Percentiles rank a stretch among this genome's conserved stretches.
Conservation (phyloP, 2,329 filamentous ascomycete genomes). For the Alternaria tenuissima region DNA sequence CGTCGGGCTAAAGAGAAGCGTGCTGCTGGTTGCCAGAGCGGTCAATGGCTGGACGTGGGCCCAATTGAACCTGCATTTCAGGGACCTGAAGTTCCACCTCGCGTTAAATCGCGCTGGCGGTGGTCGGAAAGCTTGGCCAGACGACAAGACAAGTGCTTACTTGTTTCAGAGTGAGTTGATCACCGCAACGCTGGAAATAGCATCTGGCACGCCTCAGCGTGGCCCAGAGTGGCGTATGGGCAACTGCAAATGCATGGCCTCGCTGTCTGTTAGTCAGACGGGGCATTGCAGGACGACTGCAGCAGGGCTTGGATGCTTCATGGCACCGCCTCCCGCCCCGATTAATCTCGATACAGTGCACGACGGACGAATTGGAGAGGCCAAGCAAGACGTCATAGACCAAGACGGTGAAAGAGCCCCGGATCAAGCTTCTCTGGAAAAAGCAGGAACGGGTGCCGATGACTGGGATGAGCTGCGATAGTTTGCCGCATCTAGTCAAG, state of each 20-base stretch:
- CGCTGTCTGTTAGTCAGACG: background rate
- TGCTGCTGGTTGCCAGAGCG: slow-evolving; percentile 3
- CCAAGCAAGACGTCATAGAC: slow-evolving; percentile 9
- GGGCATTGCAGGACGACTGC: background rate
- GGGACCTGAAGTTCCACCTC: background rate
- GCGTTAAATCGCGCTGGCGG: background rate
- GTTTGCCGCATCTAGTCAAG: slow-evolving; percentile 27
- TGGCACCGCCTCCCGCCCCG: background rate
- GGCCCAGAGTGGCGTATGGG: background rate
- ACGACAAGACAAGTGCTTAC: slow-evolving; percentile 8
- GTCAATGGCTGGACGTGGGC: background rate
- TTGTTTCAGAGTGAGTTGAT: slow-evolving; percentile 8
- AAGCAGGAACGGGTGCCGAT: slow-evolving; percentile 1
- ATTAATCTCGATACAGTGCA: background rate
- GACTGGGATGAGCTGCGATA: background rate
- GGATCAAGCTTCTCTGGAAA: slow-evolving; percentile 1
- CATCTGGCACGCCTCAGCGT: background rate
- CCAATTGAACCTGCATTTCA: background rate
- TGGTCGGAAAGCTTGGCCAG: slow-evolving; percentile 9
- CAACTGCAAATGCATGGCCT: background rate
- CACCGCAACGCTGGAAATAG: slow-evolving; percentile 8
- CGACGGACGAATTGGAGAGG: background rate
- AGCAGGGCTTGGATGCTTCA: slow-evolving; percentile 1
- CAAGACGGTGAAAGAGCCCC: background rate
- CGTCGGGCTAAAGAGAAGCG: slow-evolving; percentile 1